A percentile compares a stretch with the other conserved stretches of the same genome.
Conservation (phyloP, 1,139 yeast genomes). For the Scheffersomyces parashehatae region DNA sequence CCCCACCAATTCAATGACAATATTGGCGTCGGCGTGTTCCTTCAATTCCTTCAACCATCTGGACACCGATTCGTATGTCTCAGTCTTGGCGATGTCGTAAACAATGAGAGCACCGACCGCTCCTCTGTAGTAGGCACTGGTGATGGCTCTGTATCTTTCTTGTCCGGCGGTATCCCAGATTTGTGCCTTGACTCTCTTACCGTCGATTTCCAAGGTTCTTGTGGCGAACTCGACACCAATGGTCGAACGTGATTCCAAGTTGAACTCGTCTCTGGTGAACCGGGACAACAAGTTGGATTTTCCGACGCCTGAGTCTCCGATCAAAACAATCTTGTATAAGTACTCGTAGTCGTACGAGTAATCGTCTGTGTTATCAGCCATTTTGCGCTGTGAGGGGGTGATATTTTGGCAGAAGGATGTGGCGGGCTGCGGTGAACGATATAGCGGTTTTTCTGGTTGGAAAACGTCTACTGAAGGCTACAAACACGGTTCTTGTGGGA, state of each 20-base stretch:
- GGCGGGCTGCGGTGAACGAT: too few species aligned
- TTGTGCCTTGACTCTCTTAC: conserved; percentile 94
- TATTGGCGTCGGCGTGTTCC: conserved; percentile 96
- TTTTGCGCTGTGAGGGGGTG: conserved; percentile 8
- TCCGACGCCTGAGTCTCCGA: conserved; percentile 98
- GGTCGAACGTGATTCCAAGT: conserved; percentile 89
- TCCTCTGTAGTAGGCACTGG: conserved; percentile 96
- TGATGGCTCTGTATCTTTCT: conserved; percentile 96
- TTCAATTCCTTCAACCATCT: conserved; percentile 95
- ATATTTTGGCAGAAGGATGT: too few species aligned
- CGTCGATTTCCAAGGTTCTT: conserved; percentile 90
- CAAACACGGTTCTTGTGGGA: too few species aligned
- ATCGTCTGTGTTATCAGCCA: conserved; percentile 61
- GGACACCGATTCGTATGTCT: conserved; percentile 88
- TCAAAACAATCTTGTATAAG: conserved; percentile 90
- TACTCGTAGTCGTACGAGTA: conserved; percentile 94
- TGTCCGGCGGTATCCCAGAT: conserved; percentile 99
- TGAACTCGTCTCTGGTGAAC: conserved; percentile 94
- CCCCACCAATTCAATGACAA: conserved; percentile 91
- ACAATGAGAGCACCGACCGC: conserved; percentile 97
- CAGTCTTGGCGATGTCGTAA: conserved; percentile 92
- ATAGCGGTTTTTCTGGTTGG: too few species aligned
- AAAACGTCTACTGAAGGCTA: too few species aligned
- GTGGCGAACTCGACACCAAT: conserved; percentile 99
- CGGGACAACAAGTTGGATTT: conserved; percentile 91